phyloP scores from a whole-genome alignment of 2,329 filamentous ascomycete genomes.

The Xenoacremonium recifei region DNA sequence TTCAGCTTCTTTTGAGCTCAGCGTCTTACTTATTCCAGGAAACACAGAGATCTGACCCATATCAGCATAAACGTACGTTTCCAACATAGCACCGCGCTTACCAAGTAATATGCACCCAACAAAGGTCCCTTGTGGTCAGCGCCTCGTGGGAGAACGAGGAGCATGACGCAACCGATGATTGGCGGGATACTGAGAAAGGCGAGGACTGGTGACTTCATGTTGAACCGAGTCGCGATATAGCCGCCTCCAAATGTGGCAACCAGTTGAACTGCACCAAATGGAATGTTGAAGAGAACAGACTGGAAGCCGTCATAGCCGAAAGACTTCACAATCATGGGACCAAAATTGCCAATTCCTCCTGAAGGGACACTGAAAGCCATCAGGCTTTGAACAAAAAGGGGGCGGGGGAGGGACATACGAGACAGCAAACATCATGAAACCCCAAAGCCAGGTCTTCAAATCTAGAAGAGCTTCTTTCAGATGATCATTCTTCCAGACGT shows the following conservation, averaged over 20 bases:
- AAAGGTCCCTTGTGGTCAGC: slow-evolving; percentile 42
- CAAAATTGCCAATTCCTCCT: slow-evolving; percentile 57
- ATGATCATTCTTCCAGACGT: slow-evolving; percentile 37
- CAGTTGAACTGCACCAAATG: slow-evolving; percentile 57
- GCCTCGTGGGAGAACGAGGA: slow-evolving; percentile 46
- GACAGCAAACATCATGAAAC: slow-evolving; percentile 45
- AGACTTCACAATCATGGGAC: slow-evolving; percentile 53
- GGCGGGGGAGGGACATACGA: slow-evolving; percentile 40
- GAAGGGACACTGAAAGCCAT: too few species aligned
- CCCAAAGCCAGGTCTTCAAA: slow-evolving; percentile 37
- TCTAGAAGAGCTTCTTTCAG: slow-evolving; percentile 34
- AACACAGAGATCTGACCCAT: too few species aligned
- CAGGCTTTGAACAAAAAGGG: too few species aligned
- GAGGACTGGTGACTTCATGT: slow-evolving; percentile 53
- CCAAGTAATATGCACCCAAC: slow-evolving; percentile 51
- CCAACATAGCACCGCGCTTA: too few species aligned
- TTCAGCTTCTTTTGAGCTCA: too few species aligned
- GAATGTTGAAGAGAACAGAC: slow-evolving; percentile 58
- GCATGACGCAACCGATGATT: slow-evolving; percentile 52
- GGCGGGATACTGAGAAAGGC: slow-evolving; percentile 51
- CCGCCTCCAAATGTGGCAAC: slow-evolving; percentile 53
- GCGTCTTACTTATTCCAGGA: too few species aligned
- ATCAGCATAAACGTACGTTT: too few species aligned
- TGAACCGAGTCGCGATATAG: slow-evolving; percentile 48
- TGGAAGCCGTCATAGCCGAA: slow-evolving; percentile 55